Evolutionary conservation across 2,329 filamentous ascomycete genomes (phyloP).

Genomic region (Acephala macrosclerotiorum): DNA sequence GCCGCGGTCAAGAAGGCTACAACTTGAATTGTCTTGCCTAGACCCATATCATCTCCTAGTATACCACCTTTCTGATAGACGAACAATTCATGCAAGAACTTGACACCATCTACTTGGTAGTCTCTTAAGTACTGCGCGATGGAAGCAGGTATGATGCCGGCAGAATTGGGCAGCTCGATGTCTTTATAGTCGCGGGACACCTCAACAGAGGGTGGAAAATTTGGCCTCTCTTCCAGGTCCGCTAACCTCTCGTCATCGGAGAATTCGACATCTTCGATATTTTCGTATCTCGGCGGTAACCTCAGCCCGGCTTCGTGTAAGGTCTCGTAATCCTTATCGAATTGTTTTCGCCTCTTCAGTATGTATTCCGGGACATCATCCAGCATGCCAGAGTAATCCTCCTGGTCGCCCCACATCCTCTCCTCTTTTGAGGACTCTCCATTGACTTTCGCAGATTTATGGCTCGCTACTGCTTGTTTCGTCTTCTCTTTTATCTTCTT

Average conservation of each 20-base stretch:
- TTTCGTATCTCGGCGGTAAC: constrained; percentile 79
- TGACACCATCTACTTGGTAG: constrained; percentile 87
- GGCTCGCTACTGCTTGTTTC: constrained; percentile 46
- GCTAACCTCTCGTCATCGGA: constrained; percentile 72
- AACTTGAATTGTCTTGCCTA: constrained; percentile 97
- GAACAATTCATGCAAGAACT: constrained; percentile 87
- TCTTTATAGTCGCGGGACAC: constrained; percentile 77
- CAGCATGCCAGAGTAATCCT: constrained; percentile 40
- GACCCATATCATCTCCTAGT: constrained; percentile 92
- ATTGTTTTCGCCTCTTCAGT: constrained; percentile 68
- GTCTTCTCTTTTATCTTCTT: constrained; percentile 52
- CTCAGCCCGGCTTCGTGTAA: constrained; percentile 74
- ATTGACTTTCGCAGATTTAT: constrained; percentile 37
- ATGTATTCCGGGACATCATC: constrained; percentile 74
- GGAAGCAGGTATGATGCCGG: constrained; percentile 83
- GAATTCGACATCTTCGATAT: constrained; percentile 77
- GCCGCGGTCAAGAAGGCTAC: constrained; percentile 90
- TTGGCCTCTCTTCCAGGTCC: constrained; percentile 72
- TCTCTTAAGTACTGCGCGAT: constrained; percentile 92
- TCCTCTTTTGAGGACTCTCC: constrained; percentile 34
- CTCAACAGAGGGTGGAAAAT: constrained; percentile 66
- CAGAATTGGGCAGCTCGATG: constrained; percentile 76
- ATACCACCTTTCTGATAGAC: constrained; percentile 91
- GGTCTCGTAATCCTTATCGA: constrained; percentile 66
- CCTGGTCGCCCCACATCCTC: constrained; percentile 40